These are phyloP conservation scores for Plasmodium knowlesi DNA, from an alignment of 169 alveolate species.

Conservation along the genomic window DNA sequence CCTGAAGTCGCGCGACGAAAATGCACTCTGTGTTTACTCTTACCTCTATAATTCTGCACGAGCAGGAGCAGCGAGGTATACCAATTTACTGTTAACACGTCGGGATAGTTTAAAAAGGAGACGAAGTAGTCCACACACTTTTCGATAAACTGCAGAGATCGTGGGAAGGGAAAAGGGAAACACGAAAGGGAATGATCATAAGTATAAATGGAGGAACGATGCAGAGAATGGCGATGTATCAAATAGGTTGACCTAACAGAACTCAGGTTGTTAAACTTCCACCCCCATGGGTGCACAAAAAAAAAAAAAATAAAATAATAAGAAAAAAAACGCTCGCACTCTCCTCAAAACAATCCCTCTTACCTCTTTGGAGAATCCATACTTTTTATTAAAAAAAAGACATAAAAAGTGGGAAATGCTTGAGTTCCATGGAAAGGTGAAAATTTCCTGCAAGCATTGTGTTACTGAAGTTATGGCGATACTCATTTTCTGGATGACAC, in stretches of 20 bases:
- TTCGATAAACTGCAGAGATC: slow-evolving; percentile 74
- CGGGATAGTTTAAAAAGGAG: slow-evolving; percentile 83
- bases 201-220: neutral
- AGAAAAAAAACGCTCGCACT: neutral
- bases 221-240: neutral
- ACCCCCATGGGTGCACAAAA: too few species aligned
- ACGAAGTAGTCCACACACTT: slow-evolving; percentile 79
- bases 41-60: slow-evolving; percentile 90
- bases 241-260: neutral
- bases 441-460: slow-evolving; percentile 92
- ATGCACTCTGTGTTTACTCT: neutral
- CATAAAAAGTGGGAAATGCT: slow-evolving; percentile 91
- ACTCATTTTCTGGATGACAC: slow-evolving; percentile 90
- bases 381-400: slow-evolving; percentile 92
- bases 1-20: neutral
- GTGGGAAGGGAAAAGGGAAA: neutral
- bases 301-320: too few species aligned
- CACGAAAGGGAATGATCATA: neutral
- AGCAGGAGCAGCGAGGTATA: slow-evolving; percentile 92
- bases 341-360: slow-evolving; percentile 77
- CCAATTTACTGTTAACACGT: slow-evolving; percentile 94
- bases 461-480: slow-evolving; percentile 94
- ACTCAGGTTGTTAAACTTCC: neutral
- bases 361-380: slow-evolving; percentile 93
- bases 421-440: slow-evolving; percentile 90